Base-by-base conservation (phyloP, 306 rosid species). In the Trichosanthes truncata region DNA sequence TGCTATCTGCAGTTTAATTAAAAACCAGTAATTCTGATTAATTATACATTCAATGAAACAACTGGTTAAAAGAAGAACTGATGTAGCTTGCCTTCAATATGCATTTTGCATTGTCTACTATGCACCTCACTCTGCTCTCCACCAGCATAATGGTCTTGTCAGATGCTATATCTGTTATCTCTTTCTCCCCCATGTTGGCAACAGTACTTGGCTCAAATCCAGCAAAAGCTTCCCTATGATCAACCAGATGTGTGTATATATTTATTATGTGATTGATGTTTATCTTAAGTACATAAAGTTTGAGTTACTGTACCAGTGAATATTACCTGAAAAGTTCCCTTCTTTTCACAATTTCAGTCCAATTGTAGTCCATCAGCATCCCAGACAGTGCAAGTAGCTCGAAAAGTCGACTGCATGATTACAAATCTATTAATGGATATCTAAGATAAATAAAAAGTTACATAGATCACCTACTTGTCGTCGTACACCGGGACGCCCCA, bases 401-500 rank as follows among this genome's bases (percentile, higher is more conserved):
- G 74, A 95, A 95, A 84, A 95, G 87, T 85, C 87, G 94, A 84
- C 99, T 95, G 92, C 65, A 52, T 21, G 51, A 75, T 80, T 38
- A 68, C 41, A 25, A 1, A 48, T 74, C 11, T 20, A 9, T 25
- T 48, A 26, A 29, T 25, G 52, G 4, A 18, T 18, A 26, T 20
- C 26, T 17, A 25, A 48, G 12, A 15, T 48, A 12, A 46, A 73
- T 15, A 9, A 26, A 48, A 74, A 74, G 61, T 17, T 74, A 46
- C 78, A 17, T 7, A 3, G 45, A 15, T 31, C 9, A 65, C 88
- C 63, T 87, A 95, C 98, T 89, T 91, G 88, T 95, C 99, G 80
- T 86, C 88, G 65, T 95, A 95, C 78, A 91, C 93, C 23, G 99
- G 99, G 86, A 93, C 96, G 33, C 99, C 99, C 99, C 99, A 95